These are phyloP conservation scores for Talaromyces albobiverticillius DNA, from an alignment of 2,329 filamentous ascomycete genomes.

Conservation along the genomic window DNA sequence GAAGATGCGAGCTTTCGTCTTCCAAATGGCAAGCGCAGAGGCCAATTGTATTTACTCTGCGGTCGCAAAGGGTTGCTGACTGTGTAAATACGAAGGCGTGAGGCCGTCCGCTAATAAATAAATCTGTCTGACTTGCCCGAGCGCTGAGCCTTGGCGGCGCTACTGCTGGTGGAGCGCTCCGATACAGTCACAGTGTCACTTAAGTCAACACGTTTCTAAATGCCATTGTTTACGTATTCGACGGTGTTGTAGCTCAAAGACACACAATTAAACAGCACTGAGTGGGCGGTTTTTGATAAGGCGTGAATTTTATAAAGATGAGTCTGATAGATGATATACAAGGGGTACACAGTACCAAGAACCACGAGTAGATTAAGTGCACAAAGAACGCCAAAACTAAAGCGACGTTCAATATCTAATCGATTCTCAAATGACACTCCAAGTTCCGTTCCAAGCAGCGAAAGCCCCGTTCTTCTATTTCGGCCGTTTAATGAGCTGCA, in stretches of 20 bases:
- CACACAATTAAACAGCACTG: too few species aligned
- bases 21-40: background rate
- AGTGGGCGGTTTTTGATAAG: too few species aligned
- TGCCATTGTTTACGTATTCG: too few species aligned
- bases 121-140: background rate
- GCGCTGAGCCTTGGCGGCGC: background rate
- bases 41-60: constrained; percentile 9
- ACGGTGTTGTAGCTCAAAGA: too few species aligned
- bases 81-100: background rate
- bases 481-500: constrained; percentile 38
- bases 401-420: constrained; percentile 29
- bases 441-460: constrained; percentile 31
- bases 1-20: background rate
- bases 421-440: constrained; percentile 25
- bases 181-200: too few species aligned
- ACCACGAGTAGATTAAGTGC: constrained; percentile 35
- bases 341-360: constrained; percentile 34
- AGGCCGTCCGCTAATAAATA: background rate
- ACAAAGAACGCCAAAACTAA: constrained; percentile 29
- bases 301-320: constrained; percentile 13
- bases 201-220: too few species aligned
- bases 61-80: background rate
- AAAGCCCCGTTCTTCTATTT: constrained; percentile 24
- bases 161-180: too few species aligned
- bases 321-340: constrained; percentile 40